Percentiles rank a stretch among this genome's conserved stretches.
Evolutionary conservation across 2,329 filamentous ascomycete species (phyloP).

Genomic region (Cladosporium colombiae): DNA sequence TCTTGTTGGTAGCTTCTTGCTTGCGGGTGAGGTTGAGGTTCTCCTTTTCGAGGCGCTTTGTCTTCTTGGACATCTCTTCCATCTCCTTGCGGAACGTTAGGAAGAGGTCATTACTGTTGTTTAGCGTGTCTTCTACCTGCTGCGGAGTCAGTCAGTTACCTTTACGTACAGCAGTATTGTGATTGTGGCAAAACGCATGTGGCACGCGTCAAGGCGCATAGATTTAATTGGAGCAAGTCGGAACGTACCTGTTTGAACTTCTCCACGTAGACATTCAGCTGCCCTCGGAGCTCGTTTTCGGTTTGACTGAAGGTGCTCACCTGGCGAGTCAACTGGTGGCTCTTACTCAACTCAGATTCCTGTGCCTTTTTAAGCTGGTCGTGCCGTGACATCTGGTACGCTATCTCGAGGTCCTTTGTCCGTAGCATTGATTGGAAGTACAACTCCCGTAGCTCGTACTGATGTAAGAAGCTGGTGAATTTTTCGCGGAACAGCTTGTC

Average conservation of each 20-base stretch:
- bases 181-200: conserved; percentile 12
- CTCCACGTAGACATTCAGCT: conserved; percentile 97
- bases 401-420: conserved; percentile 93
- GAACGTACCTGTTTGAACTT: conserved; percentile 93
- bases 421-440: conserved; percentile 91
- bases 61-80: conserved; percentile 99
- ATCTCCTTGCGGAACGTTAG: conserved; percentile 97
- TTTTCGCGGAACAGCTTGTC: conserved; percentile 82
- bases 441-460: conserved; percentile 92
- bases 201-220: conserved; percentile 7
- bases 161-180: conserved; percentile 20
- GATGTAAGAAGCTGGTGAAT: conserved; percentile 93
- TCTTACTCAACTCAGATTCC: conserved; percentile 76
- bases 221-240: not conserved
- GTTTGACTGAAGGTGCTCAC: conserved; percentile 96
- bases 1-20: conserved; percentile 88
- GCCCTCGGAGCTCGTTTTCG: conserved; percentile 87
- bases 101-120: conserved; percentile 97
- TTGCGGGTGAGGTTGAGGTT: conserved; percentile 89
- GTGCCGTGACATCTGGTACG: conserved; percentile 83
- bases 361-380: conserved; percentile 89
- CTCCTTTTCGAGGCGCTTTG: conserved; percentile 93
- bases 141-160: conserved; percentile 47
- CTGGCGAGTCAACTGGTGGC: conserved; percentile 83
- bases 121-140: conserved; percentile 97